Conservation (phyloP, 1,284 basidiomycete genomes). For the Phellopilus nigrolimitatus region DNA sequence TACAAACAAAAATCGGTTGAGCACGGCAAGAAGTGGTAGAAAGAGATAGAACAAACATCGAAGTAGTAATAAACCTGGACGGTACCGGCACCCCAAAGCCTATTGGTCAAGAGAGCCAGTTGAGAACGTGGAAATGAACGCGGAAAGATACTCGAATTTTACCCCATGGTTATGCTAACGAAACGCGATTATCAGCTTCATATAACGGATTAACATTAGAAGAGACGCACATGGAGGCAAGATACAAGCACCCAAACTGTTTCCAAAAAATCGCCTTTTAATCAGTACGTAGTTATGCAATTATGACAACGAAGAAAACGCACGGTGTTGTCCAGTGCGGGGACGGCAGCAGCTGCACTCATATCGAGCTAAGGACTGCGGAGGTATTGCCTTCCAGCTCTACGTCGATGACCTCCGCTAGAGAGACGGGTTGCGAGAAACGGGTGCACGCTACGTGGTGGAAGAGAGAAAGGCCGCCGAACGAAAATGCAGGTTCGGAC, state of each 20-base stretch:
- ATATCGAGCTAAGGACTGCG: too few relatives aligned
- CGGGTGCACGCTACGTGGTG: too few relatives aligned
- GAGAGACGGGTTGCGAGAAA: too few relatives aligned
- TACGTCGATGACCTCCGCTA: too few relatives aligned
- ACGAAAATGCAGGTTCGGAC: too few relatives aligned
- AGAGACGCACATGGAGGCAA: conserved; percentile 1
- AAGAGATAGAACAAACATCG: background rate
- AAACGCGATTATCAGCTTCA: background rate
- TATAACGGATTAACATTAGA: background rate
- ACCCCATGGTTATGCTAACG: conserved; percentile 1
- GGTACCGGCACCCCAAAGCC: conserved; percentile 1
- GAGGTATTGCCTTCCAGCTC: too few relatives aligned
- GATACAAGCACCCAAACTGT: conserved; percentile 4
- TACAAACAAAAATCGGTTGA: background rate
- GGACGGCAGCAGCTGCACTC: too few relatives aligned
- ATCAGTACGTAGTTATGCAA: background rate
- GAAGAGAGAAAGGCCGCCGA: too few relatives aligned
- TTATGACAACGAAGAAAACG: background rate
- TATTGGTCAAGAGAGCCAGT: background rate
- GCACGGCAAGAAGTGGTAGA: background rate
- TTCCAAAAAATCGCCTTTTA: background rate
- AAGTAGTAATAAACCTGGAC: conserved; percentile 12
- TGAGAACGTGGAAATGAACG: background rate
- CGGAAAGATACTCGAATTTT: background rate
- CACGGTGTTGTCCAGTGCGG: background rate